Conservation (phyloP, 2,329 filamentous ascomycete genomes). For the Exophiala bonariae region DNA sequence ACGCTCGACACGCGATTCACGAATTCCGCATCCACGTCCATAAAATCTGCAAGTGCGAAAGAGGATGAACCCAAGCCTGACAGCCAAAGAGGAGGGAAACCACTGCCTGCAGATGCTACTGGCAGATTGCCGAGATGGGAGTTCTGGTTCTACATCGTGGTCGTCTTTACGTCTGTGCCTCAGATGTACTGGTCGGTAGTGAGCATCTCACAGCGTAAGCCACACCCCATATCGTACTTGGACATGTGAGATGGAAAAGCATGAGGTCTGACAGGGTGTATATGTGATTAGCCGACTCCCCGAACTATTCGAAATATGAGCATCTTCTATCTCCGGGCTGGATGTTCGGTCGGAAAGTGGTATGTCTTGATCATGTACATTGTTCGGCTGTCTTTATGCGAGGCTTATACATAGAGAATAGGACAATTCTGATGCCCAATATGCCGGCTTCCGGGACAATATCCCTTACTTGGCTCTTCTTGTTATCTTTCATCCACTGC, state of each 20-base stretch:
- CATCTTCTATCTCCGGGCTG: constrained; percentile 75
- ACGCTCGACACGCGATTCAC: constrained; percentile 73
- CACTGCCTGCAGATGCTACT: constrained; percentile 50
- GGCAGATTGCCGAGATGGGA: constrained; percentile 85
- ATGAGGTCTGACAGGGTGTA: constrained; percentile 16
- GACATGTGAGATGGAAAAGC: background rate
- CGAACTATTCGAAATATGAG: constrained; percentile 74
- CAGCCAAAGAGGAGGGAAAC: constrained; percentile 25
- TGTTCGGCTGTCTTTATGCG: constrained; percentile 1
- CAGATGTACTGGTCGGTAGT: constrained; percentile 91
- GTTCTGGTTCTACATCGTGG: constrained; percentile 76
- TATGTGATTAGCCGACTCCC: constrained; percentile 67
- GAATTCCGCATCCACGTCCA: constrained; percentile 67
- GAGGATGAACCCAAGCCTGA: constrained; percentile 44
- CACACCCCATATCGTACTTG: background rate
- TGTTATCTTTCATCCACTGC: constrained; percentile 73
- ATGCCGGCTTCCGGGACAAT: constrained; percentile 80
- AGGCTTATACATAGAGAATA: constrained; percentile 38
- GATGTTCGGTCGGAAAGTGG: constrained; percentile 88
- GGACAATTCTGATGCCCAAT: constrained; percentile 90
- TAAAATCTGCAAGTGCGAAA: constrained; percentile 56
- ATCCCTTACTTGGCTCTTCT: constrained; percentile 77
- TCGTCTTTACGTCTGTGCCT: constrained; percentile 68
- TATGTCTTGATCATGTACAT: constrained; percentile 44
- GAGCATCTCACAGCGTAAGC: constrained; percentile 76